A percentile compares a stretch with the other conserved stretches of the same genome.
Conservation (phyloP, 2,329 filamentous ascomycete species). For the Capronia americana region DNA sequence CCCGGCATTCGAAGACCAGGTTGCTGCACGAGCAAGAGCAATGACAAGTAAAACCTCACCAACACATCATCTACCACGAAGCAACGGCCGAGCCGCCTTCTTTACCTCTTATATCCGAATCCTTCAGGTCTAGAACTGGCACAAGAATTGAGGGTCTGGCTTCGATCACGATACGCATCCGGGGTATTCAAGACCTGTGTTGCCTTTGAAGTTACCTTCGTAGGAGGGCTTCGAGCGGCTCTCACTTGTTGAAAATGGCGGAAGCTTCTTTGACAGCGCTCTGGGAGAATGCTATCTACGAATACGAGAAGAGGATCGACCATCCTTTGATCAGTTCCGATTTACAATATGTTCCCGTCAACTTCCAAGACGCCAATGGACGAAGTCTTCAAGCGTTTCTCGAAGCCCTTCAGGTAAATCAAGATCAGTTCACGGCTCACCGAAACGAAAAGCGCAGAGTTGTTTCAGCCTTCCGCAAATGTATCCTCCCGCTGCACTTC, state of each 20-base stretch:
- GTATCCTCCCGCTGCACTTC: conserved; percentile 15
- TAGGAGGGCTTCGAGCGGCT: neutral
- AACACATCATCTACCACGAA: neutral
- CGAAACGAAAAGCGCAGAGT: conserved; percentile 17
- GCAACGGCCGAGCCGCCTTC: conserved; percentile 5
- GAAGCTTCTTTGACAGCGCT: conserved; percentile 7
- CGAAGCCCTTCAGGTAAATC: conserved; percentile 10
- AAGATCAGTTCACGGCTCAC: conserved; percentile 14
- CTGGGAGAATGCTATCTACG: conserved; percentile 11
- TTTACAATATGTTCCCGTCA: conserved; percentile 1
- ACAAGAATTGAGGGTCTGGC: neutral
- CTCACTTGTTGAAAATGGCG: conserved; percentile 1
- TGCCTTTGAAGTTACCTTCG: neutral
- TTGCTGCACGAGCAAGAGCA: neutral
- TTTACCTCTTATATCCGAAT: neutral
- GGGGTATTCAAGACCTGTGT: neutral
- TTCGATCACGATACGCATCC: neutral
- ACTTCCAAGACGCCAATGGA: conserved; percentile 11
- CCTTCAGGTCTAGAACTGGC: neutral
- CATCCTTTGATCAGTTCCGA: conserved; percentile 2
- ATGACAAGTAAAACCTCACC: neutral
- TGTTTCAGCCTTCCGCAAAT: conserved; percentile 16
- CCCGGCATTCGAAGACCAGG: neutral
- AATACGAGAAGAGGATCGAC: conserved; percentile 11
- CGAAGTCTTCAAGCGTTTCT: conserved; percentile 14